Percentiles rank a stretch among this genome's conserved stretches.
These are phyloP conservation scores for Domatiomyces catenatus DNA, from an alignment of 2,329 filamentous ascomycete genomes.

Conservation along the genomic window DNA sequence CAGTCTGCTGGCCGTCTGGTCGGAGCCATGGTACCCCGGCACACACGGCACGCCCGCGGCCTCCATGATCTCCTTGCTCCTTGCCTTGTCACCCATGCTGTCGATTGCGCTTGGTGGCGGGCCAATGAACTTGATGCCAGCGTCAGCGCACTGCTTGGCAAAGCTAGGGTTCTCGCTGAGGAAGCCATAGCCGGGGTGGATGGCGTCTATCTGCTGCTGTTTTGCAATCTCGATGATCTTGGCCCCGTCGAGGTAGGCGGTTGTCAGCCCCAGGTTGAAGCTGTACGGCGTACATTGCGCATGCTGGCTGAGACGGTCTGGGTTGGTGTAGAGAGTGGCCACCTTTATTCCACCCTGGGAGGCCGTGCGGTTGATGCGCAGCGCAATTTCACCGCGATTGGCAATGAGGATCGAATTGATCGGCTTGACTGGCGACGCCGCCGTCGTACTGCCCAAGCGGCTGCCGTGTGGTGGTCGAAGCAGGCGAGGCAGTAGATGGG, in stretches of 20 bases:
- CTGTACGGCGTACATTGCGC: constrained; percentile 70
- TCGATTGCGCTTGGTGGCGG: constrained; percentile 64
- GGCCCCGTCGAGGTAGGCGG: constrained; percentile 84
- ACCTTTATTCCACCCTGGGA: constrained; percentile 77
- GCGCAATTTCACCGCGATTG: constrained; percentile 90
- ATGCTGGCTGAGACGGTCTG: constrained; percentile 76
- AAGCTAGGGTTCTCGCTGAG: constrained; percentile 74
- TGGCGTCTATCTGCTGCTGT: constrained; percentile 69
- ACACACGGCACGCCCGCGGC: constrained; percentile 91
- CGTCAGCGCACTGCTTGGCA: constrained; percentile 72
- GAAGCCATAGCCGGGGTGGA: constrained; percentile 93
- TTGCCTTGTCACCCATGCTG: constrained; percentile 81
- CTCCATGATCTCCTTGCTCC: constrained; percentile 93
- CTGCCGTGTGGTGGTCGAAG: neutral
- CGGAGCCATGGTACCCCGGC: constrained; percentile 79
- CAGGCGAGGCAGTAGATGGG: neutral
- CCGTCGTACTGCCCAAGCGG: neutral
- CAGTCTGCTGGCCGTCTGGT: constrained; percentile 53
- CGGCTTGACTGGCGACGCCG: neutral
- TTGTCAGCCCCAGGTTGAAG: constrained; percentile 66
- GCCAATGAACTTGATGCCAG: constrained; percentile 86
- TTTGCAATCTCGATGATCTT: constrained; percentile 81
- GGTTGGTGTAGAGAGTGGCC: constrained; percentile 88
- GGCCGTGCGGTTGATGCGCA: constrained; percentile 82
- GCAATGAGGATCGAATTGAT: constrained; percentile 51